Evolutionary conservation across 2,329 filamentous ascomycete genomes (phyloP).

Genomic region (Sodiomyces alkalinus): DNA sequence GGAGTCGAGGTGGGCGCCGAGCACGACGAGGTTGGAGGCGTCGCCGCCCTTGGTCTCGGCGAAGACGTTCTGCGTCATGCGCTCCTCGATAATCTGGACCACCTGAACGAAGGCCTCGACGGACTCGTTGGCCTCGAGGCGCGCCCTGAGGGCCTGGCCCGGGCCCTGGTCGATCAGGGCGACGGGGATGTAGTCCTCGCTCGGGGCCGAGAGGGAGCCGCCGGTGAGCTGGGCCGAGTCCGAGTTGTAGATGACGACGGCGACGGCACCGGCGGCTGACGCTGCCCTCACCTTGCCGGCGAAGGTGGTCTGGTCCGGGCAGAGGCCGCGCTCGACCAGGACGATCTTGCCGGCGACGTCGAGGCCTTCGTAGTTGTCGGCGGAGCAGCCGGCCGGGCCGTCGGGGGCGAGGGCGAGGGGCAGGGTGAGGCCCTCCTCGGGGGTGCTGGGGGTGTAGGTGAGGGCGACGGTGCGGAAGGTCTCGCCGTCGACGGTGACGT

Average conservation of each 20-base stretch:
- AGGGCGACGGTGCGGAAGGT: constrained; percentile 12
- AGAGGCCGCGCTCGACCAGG: constrained; percentile 15
- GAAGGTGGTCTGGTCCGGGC: constrained; percentile 15
- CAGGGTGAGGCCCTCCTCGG: constrained; percentile 13
- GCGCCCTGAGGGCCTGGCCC: constrained; percentile 13
- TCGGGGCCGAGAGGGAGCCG: constrained; percentile 12
- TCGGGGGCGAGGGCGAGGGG: constrained; percentile 13
- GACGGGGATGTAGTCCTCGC: constrained; percentile 13
- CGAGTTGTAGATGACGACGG: constrained; percentile 17
- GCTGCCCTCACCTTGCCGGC: constrained; percentile 16
- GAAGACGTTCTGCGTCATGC: constrained; percentile 27
- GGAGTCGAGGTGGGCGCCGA: constrained; percentile 27
- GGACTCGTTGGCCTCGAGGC: constrained; percentile 16
- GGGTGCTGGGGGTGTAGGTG: constrained; percentile 16
- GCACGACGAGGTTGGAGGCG: constrained; percentile 22
- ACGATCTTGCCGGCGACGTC: constrained; percentile 16
- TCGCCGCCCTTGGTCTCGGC: constrained; percentile 28
- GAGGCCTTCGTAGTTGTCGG: constrained; percentile 11
- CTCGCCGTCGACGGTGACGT: constrained; percentile 11
- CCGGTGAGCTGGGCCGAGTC: constrained; percentile 15
- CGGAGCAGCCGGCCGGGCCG: constrained; percentile 12
- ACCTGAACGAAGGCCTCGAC: constrained; percentile 20
- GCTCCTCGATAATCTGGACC: constrained; percentile 19
- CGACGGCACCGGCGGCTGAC: constrained; percentile 13
- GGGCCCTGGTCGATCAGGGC: constrained; percentile 16